phyloP scores from a whole-genome alignment of 371 early-diverging fungal genomes.

The Phascolomyces articulosus region DNA sequence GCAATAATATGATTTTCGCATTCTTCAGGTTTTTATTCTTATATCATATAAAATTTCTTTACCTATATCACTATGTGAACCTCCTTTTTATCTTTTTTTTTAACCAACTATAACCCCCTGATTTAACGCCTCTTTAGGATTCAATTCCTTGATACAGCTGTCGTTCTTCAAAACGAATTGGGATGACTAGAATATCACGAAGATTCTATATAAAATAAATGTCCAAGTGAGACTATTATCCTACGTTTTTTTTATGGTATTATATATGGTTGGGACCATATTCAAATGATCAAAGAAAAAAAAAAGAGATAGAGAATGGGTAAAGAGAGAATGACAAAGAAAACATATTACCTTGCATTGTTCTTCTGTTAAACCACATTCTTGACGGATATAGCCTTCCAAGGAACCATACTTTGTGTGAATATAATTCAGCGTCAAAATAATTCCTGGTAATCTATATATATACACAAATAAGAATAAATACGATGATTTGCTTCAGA shows the following conservation, averaged over 20 bases:
- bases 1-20: too few relatives aligned
- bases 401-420: not conserved
- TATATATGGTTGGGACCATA: not conserved
- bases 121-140: not conserved
- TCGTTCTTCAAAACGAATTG: not conserved
- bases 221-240: too few relatives aligned
- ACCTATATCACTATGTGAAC: too few relatives aligned
- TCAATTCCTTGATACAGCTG: slow-evolving; percentile 1
- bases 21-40: too few relatives aligned
- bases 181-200: not conserved
- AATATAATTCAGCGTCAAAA: not conserved
- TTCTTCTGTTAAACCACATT: not conserved
- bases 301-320: not conserved
- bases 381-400: slow-evolving; percentile 14
- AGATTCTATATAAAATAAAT: not conserved
- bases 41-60: too few relatives aligned
- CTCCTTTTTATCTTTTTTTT: not conserved
- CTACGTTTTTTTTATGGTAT: not conserved
- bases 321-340: too few relatives aligned
- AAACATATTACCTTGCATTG: not conserved
- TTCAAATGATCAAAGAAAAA: not conserved
- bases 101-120: too few relatives aligned
- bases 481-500: too few relatives aligned
- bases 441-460: not conserved
- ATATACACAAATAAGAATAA: not conserved